A percentile compares a stretch with the other conserved stretches of the same genome.
Evolutionary conservation across 2,329 filamentous ascomycete species (phyloP).

Genomic region (Fusarium equiseti): DNA sequence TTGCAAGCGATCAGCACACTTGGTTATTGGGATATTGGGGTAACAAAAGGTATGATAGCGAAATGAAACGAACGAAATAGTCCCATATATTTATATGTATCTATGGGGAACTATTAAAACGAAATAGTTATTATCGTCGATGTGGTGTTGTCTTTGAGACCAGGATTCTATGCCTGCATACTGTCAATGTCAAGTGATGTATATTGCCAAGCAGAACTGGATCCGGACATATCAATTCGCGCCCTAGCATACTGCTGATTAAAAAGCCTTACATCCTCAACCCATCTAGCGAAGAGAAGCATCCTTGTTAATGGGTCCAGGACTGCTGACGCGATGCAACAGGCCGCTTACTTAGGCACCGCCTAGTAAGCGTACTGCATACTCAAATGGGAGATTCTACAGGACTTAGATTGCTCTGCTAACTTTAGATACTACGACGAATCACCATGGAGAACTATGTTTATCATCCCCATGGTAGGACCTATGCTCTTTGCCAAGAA

Average conservation of each 20-base stretch:
- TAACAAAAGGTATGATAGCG: constrained; percentile 15
- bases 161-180: neutral
- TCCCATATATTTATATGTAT: constrained; percentile 19
- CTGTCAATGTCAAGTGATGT: neutral
- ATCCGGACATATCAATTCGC: neutral
- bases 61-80: constrained; percentile 18
- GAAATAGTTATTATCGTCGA: constrained; percentile 25
- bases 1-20: constrained; percentile 1
- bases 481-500: neutral
- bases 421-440: neutral
- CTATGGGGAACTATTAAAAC: constrained; percentile 5
- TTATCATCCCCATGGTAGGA: neutral
- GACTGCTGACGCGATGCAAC: neutral
- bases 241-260: neutral
- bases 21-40: constrained; percentile 10
- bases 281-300: neutral
- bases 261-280: neutral
- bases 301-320: neutral
- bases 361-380: neutral
- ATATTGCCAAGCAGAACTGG: neutral
- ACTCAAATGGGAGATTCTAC: neutral
- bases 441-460: neutral
- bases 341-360: neutral
- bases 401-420: neutral
- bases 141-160: neutral